phyloP scores from a whole-genome alignment of 768 basidiomycete species.

The Zangia roseola region DNA sequence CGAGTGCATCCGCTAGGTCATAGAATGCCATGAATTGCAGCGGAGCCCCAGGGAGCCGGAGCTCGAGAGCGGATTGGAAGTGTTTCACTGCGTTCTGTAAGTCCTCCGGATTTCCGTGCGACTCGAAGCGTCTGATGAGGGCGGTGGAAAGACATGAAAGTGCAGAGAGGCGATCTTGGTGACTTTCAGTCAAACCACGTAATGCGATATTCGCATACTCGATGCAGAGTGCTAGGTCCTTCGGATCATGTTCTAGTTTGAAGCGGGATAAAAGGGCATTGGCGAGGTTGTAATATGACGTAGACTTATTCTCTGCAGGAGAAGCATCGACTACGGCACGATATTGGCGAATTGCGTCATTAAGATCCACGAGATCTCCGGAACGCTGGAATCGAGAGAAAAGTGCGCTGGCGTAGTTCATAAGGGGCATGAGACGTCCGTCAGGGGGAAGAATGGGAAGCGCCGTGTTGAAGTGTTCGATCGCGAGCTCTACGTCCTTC shows the following conservation, averaged over 20 bases:
- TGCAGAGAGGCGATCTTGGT: conserved; percentile 16
- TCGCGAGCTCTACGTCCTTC: conserved; percentile 31
- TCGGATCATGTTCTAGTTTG: conserved; percentile 17
- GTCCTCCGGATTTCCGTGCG: conserved; percentile 16
- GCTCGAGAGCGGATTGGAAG: conserved; percentile 19
- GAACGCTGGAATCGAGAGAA: conserved; percentile 25
- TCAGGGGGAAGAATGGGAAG: conserved; percentile 19
- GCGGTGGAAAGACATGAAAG: conserved; percentile 24
- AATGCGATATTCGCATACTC: conserved; percentile 20
- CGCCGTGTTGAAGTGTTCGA: conserved; percentile 23
- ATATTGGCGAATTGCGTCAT: conserved; percentile 25
- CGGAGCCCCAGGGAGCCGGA: conserved; percentile 15
- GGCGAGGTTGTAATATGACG: conserved; percentile 29
- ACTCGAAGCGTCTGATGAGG: conserved; percentile 24
- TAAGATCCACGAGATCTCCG: conserved; percentile 22
- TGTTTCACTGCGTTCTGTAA: conserved; percentile 29
- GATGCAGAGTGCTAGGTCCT: conserved; percentile 25
- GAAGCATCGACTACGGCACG: conserved; percentile 17
- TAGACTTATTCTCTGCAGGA: conserved; percentile 15
- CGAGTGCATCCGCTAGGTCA: conserved; percentile 30
- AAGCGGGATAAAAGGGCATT: conserved; percentile 31
- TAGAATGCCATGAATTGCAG: conserved; percentile 13
- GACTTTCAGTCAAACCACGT: conserved; percentile 10
- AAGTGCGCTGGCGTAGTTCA: conserved; percentile 32
- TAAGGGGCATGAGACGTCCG: conserved; percentile 20